Base-by-base conservation (phyloP, 2,329 filamentous ascomycete species). In the Aureobasidium sp. region DNA sequence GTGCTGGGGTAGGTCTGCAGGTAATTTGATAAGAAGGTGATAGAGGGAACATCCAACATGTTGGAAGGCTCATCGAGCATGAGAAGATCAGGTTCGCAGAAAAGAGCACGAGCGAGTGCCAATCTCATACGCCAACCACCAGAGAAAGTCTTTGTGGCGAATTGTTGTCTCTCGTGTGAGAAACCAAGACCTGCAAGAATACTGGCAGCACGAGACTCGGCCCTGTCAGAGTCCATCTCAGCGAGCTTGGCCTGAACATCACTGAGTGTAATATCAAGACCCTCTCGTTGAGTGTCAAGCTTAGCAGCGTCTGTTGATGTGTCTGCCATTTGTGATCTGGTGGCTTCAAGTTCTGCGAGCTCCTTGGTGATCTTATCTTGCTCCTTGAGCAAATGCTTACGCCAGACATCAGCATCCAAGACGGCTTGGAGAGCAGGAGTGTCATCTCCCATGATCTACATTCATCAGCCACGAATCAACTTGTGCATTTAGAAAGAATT, bases 1-100 rank as follows among this genome's bases (percentile, higher is more conserved):
- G 94, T 97, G 76, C 91, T 96, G 42, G 93, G 93, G 73, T 99
- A 99, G 53, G 81, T 82, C 75, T 97, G 92, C 9, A 99, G 87
- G 73, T 99, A 99, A 71, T 92, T 93, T 52, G 93, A 89, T 74
- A 99, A 84, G 84, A 97, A 99, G 62, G 94, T 95, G 72, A 99
- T 97, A 27, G 94, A 97, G n/a, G 94, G 94, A 63, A 99, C 94
- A 78, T 97, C 94, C 90, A 99, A 91, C 93, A 97, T 97, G 86
- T 97, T 97, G 62, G 93, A 97, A 78, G 94, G 94, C 86, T 99
- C 94, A 80, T 99, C 94, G 69, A 99, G 91, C 74, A 99, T 83
- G 64, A 99, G 79, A 58, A 99, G 81, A 77, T 99, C 94, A 47
- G 94, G 94, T 75, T 99, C 94, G 79, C 94, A 99, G 81, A 99